Conservation (phyloP, 2,329 filamentous ascomycete species). For the Lizonia empirigonia region DNA sequence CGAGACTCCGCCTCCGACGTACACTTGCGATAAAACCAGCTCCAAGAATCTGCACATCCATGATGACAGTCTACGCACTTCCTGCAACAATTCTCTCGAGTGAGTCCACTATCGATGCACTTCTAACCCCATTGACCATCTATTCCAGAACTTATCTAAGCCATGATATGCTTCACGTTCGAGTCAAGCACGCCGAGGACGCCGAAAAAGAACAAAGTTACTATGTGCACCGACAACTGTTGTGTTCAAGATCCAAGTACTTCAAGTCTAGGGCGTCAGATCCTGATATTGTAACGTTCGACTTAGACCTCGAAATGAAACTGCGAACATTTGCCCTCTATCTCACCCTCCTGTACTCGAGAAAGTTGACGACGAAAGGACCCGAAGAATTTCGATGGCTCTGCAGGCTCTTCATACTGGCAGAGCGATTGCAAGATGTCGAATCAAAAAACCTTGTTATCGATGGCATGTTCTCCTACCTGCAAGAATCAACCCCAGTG, state of each 20-base stretch:
- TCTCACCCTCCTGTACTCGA: neutral
- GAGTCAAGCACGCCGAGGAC: neutral
- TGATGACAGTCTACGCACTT: neutral
- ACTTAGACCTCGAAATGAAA: neutral
- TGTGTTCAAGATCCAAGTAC: too few relatives aligned
- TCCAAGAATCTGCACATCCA: neutral
- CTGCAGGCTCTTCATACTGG: neutral
- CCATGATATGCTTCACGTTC: neutral
- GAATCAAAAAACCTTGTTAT: neutral
- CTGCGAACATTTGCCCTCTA: neutral
- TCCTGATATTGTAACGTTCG: neutral
- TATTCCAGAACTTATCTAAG: neutral
- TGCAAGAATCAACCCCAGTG: neutral
- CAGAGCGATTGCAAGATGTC: constrained; percentile 1
- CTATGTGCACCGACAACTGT: neutral
- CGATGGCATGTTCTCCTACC: neutral
- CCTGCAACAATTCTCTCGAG: neutral
- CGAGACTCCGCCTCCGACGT: neutral
- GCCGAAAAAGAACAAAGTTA: neutral
- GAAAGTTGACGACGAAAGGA: neutral
- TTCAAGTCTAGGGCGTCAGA: neutral
- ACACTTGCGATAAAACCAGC: neutral
- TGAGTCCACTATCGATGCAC: neutral
- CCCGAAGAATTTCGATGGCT: neutral
- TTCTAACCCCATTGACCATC: neutral